Conservation (phyloP, 805 yeast species). For the Cephaloascus albidus region DNA sequence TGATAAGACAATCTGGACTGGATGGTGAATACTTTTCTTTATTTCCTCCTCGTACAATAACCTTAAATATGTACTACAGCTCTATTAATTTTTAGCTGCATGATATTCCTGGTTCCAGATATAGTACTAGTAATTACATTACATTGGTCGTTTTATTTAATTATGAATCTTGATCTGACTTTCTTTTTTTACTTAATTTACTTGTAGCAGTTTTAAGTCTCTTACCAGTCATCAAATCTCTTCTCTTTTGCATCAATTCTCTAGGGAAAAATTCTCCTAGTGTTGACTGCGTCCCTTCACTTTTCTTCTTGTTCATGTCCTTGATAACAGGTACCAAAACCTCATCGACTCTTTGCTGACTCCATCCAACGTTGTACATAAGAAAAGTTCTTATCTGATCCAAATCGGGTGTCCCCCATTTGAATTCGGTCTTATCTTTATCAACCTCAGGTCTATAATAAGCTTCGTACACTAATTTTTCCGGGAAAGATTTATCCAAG, state of each 20-base stretch:
- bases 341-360: slow-evolving; percentile 64
- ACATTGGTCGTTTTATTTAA: too few relatives aligned
- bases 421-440: slow-evolving; percentile 62
- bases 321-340: slow-evolving; percentile 78
- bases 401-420: slow-evolving; percentile 86
- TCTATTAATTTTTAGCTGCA: too few relatives aligned
- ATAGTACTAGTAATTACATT: too few relatives aligned
- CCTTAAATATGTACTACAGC: too few relatives aligned
- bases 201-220: slow-evolving; percentile 51
- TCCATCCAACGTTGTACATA: slow-evolving; percentile 72
- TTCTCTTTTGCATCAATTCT: slow-evolving; percentile 37
- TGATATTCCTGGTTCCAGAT: too few relatives aligned
- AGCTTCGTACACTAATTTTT: slow-evolving; percentile 57
- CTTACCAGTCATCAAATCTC: slow-evolving; percentile 45
- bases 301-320: slow-evolving; percentile 58
- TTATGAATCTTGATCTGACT: too few relatives aligned
- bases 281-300: slow-evolving; percentile 47
- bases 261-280: slow-evolving; percentile 62
- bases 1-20: slow-evolving; percentile 21
- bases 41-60: too few relatives aligned
- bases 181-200: slow-evolving; percentile 23
- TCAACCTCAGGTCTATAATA: slow-evolving; percentile 81
- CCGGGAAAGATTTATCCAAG: slow-evolving; percentile 63
- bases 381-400: slow-evolving; percentile 69
- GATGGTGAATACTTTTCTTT: slow-evolving; percentile 4